Evolutionary conservation across 2,329 filamentous ascomycete species (phyloP).

Genomic region (Malbranchea cinnamomea): DNA sequence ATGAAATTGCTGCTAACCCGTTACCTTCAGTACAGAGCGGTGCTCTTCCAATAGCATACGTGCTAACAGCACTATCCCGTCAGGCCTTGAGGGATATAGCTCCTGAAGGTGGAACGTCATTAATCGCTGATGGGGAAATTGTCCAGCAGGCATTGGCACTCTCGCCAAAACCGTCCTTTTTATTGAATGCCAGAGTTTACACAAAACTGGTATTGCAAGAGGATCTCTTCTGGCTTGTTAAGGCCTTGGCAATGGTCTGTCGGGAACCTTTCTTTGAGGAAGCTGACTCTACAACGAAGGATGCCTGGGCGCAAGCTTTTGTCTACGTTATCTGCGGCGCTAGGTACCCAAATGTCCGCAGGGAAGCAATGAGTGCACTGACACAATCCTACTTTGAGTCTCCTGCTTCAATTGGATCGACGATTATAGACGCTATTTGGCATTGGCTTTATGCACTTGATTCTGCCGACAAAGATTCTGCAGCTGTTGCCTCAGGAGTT

Average conservation of each 20-base stretch:
- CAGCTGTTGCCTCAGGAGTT: constrained; percentile 49
- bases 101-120: constrained; percentile 34
- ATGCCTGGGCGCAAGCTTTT: constrained; percentile 70
- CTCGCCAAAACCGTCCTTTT: constrained; percentile 73
- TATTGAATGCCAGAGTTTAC: constrained; percentile 74
- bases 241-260: constrained; percentile 51
- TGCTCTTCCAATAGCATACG: constrained; percentile 63
- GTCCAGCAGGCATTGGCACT: constrained; percentile 50
- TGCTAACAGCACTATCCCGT: constrained; percentile 49
- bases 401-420: constrained; percentile 43
- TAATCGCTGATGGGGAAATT: constrained; percentile 31
- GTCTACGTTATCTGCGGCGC: constrained; percentile 62
- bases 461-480: constrained; percentile 61
- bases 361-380: constrained; percentile 46
- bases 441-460: constrained; percentile 57
- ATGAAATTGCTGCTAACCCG: constrained; percentile 65
- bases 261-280: constrained; percentile 37
- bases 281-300: constrained; percentile 33
- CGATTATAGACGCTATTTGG: constrained; percentile 64
- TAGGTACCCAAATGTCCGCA: constrained; percentile 45
- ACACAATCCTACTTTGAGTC: constrained; percentile 48
- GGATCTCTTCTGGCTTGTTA: constrained; percentile 63
- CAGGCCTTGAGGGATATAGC: constrained; percentile 39
- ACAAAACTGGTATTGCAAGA: constrained; percentile 60
- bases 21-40: constrained; percentile 67